Evolutionary conservation across 208 protist species (phyloP).

Genomic region (Leishmania lainsoni): DNA sequence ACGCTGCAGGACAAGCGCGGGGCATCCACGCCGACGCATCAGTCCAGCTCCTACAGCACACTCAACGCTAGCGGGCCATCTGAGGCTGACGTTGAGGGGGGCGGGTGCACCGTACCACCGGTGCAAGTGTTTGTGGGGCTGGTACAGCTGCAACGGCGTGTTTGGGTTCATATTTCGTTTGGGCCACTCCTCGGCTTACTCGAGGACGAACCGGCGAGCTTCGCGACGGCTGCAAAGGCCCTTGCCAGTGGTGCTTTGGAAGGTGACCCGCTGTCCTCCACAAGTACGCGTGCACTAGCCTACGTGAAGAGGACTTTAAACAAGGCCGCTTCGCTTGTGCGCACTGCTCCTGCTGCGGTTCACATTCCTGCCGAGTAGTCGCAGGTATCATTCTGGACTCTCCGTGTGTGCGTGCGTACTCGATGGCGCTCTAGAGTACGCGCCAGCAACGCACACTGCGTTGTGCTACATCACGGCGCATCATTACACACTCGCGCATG

Average conservation of each 20-base stretch:
- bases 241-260: not conserved
- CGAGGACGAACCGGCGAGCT: not conserved
- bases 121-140: conserved; percentile 37
- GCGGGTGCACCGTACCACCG: not conserved
- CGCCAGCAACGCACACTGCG: no score
- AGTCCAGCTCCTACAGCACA: not conserved
- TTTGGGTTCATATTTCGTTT: conserved; percentile 36
- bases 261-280: not conserved
- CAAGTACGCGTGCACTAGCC: not conserved
- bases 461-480: no score
- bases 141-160: conserved; percentile 44
- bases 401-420: not conserved
- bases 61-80: not conserved
- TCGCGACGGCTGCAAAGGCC: not conserved
- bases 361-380: not conserved
- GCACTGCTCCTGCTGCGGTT: not conserved
- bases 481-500: not conserved
- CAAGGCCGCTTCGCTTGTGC: not conserved
- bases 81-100: not conserved
- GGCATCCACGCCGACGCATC: not conserved
- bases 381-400: no score
- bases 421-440: no score
- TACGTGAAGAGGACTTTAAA: conserved; percentile 3
- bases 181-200: not conserved
- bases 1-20: no score